Evolutionary conservation across 1,139 yeast genomes (phyloP), one percentile per base, ranked within the genome.

Genomic region (Debaryomycetaceae sp.): DNA sequence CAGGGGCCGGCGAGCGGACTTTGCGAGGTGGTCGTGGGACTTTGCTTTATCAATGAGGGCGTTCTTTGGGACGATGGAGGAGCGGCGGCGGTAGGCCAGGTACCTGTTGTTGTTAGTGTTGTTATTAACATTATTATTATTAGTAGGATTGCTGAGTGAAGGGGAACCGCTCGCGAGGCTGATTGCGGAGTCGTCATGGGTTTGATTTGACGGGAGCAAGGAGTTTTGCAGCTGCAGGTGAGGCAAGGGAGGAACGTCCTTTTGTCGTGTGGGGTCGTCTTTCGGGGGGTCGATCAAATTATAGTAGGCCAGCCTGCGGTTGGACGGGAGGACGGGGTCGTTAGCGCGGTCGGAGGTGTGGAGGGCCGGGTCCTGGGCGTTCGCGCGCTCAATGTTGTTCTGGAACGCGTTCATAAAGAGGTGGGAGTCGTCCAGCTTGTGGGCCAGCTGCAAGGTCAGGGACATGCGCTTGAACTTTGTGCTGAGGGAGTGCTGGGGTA

Each of bases 321-420:
- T 27, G 35, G 27, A 30, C 16, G 26, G 12, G 8, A 26, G 14
- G 10, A 38, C 33, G 13, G 29, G 22, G 23, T 35, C 27, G 24
- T 35, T 25, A 20, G 34, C 30, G 23, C 29, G 27, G 5, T 35
- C 25, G 23, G 33, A 7, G 7, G 21, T 19, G 11, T 8, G 10
- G 11, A 11, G 7, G 7, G 8, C n/a, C 5, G 16, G 15, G 18
- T 14, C 14, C 18, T 8, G 40, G 26, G 37, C 34, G 28, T 45
- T 47, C 15, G 40, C 49, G 13, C 39, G 41, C 18, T 51, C 51
- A 13, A 53, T 51, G 36, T 63, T 64, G 36, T 58, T 62, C 36
- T 58, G 65, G 40, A 65, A 64, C n/a, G 55, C 44, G 31, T 43
- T 52, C 54, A 62, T 59, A 39, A 65, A 64, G 26, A 53, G 48